Evolutionary conservation across 352 stramenopile species (phyloP).

Genomic region (Thalassiosira livingstoniorum): DNA sequence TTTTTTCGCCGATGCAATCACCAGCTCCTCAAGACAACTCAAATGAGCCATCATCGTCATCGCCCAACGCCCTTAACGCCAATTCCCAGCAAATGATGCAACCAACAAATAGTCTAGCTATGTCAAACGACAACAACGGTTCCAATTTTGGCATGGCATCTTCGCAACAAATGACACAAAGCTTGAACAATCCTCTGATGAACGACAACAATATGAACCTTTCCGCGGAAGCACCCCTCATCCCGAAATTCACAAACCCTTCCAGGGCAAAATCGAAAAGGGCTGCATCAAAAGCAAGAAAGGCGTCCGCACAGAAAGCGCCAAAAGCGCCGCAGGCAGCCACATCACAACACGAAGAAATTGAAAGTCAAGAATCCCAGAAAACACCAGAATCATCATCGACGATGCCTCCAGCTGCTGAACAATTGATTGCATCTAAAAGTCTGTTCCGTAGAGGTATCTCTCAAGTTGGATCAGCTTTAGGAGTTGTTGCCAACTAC

Average conservation of each 20-base stretch:
- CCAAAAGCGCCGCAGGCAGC: background rate
- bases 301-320: background rate
- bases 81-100: background rate
- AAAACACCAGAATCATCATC: background rate
- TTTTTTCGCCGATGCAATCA: background rate
- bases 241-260: background rate
- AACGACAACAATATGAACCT: too few species aligned
- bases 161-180: too few species aligned
- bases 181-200: too few species aligned
- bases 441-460: conserved; percentile 40
- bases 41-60: too few species aligned
- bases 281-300: background rate
- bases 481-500: conserved; percentile 49
- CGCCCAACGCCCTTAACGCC: background rate
- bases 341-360: background rate
- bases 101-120: background rate
- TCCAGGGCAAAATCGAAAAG: background rate
- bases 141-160: too few species aligned
- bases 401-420: conserved; percentile 2
- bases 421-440: background rate
- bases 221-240: too few species aligned
- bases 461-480: conserved; percentile 40
- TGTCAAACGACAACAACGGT: too few species aligned
- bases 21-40: background rate
- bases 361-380: too few species aligned